Conservation (phyloP, 805 yeast species). For the Starmerella gropengiesseri region DNA sequence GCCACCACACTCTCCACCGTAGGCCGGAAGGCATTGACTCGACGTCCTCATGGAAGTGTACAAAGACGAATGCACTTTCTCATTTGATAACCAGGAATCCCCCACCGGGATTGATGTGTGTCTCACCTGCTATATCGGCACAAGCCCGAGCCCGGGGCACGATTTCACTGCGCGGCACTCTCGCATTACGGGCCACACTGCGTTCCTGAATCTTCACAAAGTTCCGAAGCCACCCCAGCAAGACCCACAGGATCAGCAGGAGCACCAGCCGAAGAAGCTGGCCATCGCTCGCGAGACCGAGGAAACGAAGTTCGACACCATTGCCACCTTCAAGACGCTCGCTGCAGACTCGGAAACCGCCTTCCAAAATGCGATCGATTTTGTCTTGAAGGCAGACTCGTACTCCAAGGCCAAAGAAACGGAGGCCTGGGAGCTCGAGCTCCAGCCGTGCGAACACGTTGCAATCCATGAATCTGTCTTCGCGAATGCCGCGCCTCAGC, state of each 20-base stretch:
- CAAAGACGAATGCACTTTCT: slow-evolving; percentile 85
- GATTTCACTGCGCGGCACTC: slow-evolving; percentile 52
- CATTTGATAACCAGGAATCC: slow-evolving; percentile 57
- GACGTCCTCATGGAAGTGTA: slow-evolving; percentile 36
- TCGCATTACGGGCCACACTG: slow-evolving; percentile 40
- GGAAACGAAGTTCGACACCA: slow-evolving; percentile 47
- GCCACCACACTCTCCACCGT: background rate
- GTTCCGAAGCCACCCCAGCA: slow-evolving; percentile 45
- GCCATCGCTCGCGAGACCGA: slow-evolving; percentile 57
- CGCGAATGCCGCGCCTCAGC: slow-evolving; percentile 6
- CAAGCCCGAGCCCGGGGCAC: slow-evolving; percentile 52
- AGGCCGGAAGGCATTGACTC: background rate
- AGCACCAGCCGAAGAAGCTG: slow-evolving; percentile 45
- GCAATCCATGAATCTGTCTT: slow-evolving; percentile 32
- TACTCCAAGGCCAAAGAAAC: slow-evolving; percentile 54
- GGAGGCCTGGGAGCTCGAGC: slow-evolving; percentile 85
- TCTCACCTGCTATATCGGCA: slow-evolving; percentile 45
- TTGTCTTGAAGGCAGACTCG: slow-evolving; percentile 48
- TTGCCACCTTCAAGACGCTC: slow-evolving; percentile 35
- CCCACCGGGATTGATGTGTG: slow-evolving; percentile 63
- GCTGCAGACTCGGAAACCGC: slow-evolving; percentile 18
- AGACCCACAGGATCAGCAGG: slow-evolving; percentile 29
- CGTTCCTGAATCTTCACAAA: slow-evolving; percentile 51
- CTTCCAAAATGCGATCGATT: slow-evolving; percentile 29
- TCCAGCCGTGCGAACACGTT: slow-evolving; percentile 70